phyloP scores from a whole-genome alignment of 1,139 yeast genomes.

The Kodamaea sp. region DNA sequence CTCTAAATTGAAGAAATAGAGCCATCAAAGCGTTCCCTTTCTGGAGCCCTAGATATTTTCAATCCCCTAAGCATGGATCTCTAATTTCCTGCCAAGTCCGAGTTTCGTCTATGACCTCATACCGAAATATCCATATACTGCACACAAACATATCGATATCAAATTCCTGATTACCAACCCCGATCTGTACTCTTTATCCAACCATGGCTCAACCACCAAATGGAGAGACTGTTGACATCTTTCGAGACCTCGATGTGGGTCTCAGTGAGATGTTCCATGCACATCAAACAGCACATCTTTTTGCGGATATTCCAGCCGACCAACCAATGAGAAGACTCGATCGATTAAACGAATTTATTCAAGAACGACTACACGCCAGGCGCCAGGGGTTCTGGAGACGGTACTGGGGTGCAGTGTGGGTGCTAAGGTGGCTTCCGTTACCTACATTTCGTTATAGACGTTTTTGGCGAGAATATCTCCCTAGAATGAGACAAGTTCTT shows the following conservation, averaged over 20 bases:
- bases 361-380: constrained; percentile 3
- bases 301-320: constrained; percentile 19
- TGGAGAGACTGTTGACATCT: constrained; percentile 19
- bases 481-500: constrained; percentile 1
- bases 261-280: constrained; percentile 25
- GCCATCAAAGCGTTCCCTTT: no score
- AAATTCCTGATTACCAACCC: background rate
- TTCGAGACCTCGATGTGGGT: constrained; percentile 24
- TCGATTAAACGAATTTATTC: constrained; percentile 14
- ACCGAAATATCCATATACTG: no score
- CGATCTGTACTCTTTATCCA: no score
- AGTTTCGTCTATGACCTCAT: no score
- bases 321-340: constrained; percentile 12
- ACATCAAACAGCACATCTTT: constrained; percentile 18
- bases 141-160: no score
- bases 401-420: constrained; percentile 19
- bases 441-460: constrained; percentile 28
- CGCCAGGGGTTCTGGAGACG: no score
- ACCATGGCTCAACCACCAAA: background rate
- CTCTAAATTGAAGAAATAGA: no score
- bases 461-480: constrained; percentile 25
- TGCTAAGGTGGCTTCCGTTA: constrained; percentile 25
- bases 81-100: no score
- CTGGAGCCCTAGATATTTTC: no score
- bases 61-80: no score